phyloP scores from a whole-genome alignment of 1,139 yeast species.

The Suhomyces anneliseae region DNA sequence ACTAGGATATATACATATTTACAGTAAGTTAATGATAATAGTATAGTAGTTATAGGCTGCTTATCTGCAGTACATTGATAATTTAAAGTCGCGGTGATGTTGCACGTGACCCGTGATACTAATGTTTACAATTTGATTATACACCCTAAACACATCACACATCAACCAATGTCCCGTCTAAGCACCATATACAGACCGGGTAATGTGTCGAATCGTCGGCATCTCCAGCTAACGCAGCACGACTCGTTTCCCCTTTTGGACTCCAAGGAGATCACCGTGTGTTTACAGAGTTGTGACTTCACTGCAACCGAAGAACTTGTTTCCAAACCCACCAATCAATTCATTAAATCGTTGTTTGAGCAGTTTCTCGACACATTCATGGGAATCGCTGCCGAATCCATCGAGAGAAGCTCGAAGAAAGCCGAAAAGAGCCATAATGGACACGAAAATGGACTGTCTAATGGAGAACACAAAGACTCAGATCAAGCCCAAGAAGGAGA shows the following conservation, averaged over 20 bases:
- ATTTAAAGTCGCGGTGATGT: neutral
- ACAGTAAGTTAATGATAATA: neutral
- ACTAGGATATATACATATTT: no score
- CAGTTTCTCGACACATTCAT: slow-evolving; percentile 72
- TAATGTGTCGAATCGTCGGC: slow-evolving; percentile 19
- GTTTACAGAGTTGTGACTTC: slow-evolving; percentile 65
- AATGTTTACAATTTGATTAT: slow-evolving; percentile 4
- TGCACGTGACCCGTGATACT: neutral
- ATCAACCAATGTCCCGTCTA: slow-evolving; percentile 23
- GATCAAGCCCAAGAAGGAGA: slow-evolving; percentile 1
- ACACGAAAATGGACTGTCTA: slow-evolving; percentile 4
- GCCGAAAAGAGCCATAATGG: slow-evolving; percentile 1
- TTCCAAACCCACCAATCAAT: slow-evolving; percentile 63
- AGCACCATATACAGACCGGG: slow-evolving; percentile 29
- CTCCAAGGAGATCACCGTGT: slow-evolving; percentile 58
- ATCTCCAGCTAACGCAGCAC: slow-evolving; percentile 15
- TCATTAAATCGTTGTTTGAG: slow-evolving; percentile 61
- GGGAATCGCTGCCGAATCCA: slow-evolving; percentile 35
- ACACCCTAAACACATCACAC: neutral
- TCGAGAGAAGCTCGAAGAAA: slow-evolving; percentile 9
- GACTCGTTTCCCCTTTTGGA: slow-evolving; percentile 69
- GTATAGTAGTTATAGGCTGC: neutral
- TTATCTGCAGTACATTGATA: neutral
- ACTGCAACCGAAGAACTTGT: slow-evolving; percentile 63
- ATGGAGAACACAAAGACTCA: slow-evolving; percentile 1